phyloP scores from a whole-genome alignment of 1,284 basidiomycete genomes.

The Garcileccinum viscosum region DNA sequence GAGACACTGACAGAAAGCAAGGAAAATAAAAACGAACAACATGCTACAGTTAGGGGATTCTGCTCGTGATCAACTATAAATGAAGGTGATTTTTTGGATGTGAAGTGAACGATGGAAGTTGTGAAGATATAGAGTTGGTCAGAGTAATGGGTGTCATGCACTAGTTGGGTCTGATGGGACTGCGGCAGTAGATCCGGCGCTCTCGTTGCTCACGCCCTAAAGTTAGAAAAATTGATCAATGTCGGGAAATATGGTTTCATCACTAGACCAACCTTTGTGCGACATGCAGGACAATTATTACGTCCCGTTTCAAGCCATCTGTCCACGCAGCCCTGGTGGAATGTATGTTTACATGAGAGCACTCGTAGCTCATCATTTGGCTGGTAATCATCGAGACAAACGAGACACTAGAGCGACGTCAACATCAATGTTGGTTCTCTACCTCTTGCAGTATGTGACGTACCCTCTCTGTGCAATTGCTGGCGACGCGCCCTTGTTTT shows the following conservation, averaged over 20 bases:
- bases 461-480: slow-evolving; percentile 81
- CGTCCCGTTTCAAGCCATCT: slow-evolving; percentile 84
- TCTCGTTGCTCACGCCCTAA: slow-evolving; percentile 36
- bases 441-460: slow-evolving; percentile 34
- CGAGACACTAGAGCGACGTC: slow-evolving; percentile 60
- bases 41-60: slow-evolving; percentile 33
- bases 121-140: slow-evolving; percentile 5
- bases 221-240: slow-evolving; percentile 7
- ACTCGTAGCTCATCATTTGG: slow-evolving; percentile 78
- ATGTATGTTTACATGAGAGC: slow-evolving; percentile 82
- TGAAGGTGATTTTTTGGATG: slow-evolving; percentile 26
- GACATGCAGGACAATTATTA: slow-evolving; percentile 92
- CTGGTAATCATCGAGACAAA: slow-evolving; percentile 85
- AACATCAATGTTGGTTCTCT: neutral
- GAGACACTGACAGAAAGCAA: slow-evolving; percentile 13
- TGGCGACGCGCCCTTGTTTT: slow-evolving; percentile 65
- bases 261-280: slow-evolving; percentile 58
- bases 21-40: slow-evolving; percentile 15
- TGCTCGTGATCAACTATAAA: slow-evolving; percentile 14
- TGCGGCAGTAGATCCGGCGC: slow-evolving; percentile 14
- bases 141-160: slow-evolving; percentile 15
- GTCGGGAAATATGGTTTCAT: neutral
- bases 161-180: slow-evolving; percentile 6
- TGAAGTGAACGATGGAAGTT: slow-evolving; percentile 3
- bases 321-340: slow-evolving; percentile 88